These are phyloP conservation scores for Elongisporangium prolatum DNA, from an alignment of 352 stramenopile genomes.

Conservation along the genomic window DNA sequence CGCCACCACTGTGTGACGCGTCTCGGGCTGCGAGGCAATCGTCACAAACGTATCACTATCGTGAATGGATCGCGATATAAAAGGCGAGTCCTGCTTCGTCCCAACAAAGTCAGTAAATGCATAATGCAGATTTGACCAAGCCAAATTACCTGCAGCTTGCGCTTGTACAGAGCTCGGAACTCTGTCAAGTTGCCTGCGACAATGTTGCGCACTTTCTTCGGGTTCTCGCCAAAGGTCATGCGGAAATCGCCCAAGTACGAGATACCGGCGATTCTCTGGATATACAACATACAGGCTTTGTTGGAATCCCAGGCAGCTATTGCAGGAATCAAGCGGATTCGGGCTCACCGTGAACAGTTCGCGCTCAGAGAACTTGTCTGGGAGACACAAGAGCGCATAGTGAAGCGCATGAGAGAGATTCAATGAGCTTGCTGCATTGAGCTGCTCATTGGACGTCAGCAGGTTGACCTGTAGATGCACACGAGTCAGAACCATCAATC, in stretches of 20 bases:
- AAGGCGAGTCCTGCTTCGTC: constrained; percentile 47
- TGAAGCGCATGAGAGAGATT: constrained; percentile 77
- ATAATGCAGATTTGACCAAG: too few relatives aligned
- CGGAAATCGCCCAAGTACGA: constrained; percentile 89
- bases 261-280: constrained; percentile 86
- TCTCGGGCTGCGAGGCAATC: constrained; percentile 30
- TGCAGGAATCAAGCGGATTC: neutral
- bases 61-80: constrained; percentile 43
- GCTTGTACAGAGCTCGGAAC: constrained; percentile 72
- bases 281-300: too few relatives aligned
- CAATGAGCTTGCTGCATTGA: constrained; percentile 40
- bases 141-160: constrained; percentile 62
- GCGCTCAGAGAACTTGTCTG: constrained; percentile 76
- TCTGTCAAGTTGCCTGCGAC: constrained; percentile 77
- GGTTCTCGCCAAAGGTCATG: constrained; percentile 90
- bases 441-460: constrained; percentile 34
- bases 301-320: too few relatives aligned
- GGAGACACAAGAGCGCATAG: constrained; percentile 67
- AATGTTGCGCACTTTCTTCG: constrained; percentile 90
- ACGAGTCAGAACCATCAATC: too few relatives aligned
- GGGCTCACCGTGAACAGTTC: constrained; percentile 75
- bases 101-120: too few relatives aligned
- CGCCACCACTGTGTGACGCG: constrained; percentile 37
- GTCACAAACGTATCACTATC: constrained; percentile 42
- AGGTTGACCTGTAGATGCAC: constrained; percentile 60